A percentile compares a stretch with the other conserved stretches of the same genome.
Conservation (phyloP, 768 basidiomycete species). For the Clitopilus hobsonii region DNA sequence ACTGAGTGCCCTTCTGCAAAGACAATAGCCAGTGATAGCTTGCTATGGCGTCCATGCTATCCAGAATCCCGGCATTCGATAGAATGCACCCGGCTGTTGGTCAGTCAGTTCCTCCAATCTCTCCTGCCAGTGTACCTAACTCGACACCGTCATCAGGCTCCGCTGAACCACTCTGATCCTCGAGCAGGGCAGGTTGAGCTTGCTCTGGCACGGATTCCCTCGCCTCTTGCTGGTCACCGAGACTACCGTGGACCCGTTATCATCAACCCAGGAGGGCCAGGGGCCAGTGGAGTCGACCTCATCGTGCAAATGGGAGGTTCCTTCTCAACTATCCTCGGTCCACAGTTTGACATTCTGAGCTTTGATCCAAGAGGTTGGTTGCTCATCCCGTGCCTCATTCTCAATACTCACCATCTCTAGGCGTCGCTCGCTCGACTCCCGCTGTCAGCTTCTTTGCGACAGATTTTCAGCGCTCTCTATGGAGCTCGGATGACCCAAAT, state of each 20-base stretch:
- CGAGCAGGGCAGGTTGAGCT: constrained; percentile 30
- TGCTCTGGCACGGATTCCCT: constrained; percentile 37
- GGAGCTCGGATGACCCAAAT: constrained; percentile 5
- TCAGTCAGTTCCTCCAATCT: background rate
- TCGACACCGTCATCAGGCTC: constrained; percentile 27
- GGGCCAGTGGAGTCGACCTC: constrained; percentile 35
- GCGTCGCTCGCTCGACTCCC: constrained; percentile 32
- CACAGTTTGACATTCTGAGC: constrained; percentile 39
- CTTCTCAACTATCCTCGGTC: constrained; percentile 29
- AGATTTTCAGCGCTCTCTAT: constrained; percentile 25
- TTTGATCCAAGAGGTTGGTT: constrained; percentile 41
- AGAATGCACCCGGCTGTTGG: background rate
- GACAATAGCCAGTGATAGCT: background rate
- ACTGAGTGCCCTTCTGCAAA: background rate
- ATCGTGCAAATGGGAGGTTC: constrained; percentile 16
- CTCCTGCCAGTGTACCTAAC: background rate
- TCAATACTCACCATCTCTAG: constrained; percentile 13
- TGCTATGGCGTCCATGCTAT: background rate
- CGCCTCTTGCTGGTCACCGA: constrained; percentile 20
- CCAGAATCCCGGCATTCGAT: background rate
- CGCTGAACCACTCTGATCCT: constrained; percentile 39
- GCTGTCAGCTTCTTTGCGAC: constrained; percentile 29
- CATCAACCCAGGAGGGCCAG: constrained; percentile 45
- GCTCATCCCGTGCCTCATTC: background rate
- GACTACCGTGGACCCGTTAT: constrained; percentile 40